Evolutionary conservation across 345 rosid genomes (phyloP).

Genomic region (Populus alba): DNA sequence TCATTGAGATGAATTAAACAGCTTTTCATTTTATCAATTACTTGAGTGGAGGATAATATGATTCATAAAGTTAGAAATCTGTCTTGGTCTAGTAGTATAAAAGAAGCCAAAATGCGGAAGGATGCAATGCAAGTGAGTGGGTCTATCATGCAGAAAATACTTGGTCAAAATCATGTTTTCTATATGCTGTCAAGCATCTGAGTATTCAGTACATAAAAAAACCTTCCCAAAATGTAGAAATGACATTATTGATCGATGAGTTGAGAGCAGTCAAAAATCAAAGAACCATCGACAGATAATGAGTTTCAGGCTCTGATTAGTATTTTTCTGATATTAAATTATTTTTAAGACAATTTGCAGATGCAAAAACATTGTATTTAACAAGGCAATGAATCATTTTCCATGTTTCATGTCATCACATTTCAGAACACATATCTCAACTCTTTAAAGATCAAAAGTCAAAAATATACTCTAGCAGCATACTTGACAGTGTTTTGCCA

Average conservation of each 20-base stretch:
- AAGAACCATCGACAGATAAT: background rate
- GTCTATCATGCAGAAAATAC: background rate
- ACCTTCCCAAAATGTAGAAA: background rate
- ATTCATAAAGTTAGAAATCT: background rate
- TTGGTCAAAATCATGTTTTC: background rate
- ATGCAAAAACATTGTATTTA: background rate
- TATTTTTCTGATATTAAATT: too few species aligned
- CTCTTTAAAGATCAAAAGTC: background rate
- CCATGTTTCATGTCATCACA: background rate
- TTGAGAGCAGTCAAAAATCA: background rate
- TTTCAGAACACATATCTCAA: background rate
- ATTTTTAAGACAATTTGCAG: background rate
- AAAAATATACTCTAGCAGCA: background rate
- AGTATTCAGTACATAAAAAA: background rate
- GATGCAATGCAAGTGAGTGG: background rate
- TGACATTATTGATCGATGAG: background rate
- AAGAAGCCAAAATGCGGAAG: background rate
- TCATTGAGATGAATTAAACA: background rate
- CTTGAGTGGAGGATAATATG: background rate
- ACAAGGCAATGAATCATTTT: background rate
- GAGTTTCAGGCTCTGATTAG: background rate
- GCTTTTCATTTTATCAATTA: background rate
- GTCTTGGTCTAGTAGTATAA: background rate
- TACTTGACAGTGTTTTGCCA: background rate
- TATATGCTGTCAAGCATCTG: background rate